phyloP scores from a whole-genome alignment of 805 yeast species.

The Kazachstania bromeliacearum region DNA sequence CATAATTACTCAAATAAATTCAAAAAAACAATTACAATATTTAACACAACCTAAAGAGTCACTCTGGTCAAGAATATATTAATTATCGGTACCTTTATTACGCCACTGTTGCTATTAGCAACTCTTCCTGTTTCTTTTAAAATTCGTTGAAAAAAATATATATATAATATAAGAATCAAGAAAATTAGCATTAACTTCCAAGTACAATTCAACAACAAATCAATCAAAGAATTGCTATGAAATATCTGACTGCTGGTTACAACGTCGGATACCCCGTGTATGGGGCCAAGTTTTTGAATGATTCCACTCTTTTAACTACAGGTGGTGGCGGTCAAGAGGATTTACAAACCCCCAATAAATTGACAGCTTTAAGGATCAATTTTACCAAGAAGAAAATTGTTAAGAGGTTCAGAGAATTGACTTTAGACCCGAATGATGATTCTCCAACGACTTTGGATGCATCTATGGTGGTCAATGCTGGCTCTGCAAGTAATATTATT shows the following conservation, averaged over 20 bases:
- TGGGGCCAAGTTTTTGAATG: conserved; percentile 61
- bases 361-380: conserved; percentile 55
- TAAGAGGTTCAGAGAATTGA: conserved; percentile 55
- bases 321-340: conserved; percentile 97
- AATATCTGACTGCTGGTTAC: conserved; percentile 17
- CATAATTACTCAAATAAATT: no score
- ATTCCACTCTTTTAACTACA: conserved; percentile 54
- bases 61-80: no score
- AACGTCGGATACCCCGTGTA: conserved; percentile 67
- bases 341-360: conserved; percentile 78
- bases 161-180: no score
- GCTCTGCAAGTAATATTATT: conserved; percentile 34
- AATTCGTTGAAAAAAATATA: no score
- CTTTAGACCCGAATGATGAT: conserved; percentile 58
- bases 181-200: no score
- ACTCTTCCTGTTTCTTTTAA: no score
- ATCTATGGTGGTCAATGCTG: not conserved
- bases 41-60: no score
- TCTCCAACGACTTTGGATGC: conserved; percentile 78
- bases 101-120: no score
- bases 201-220: no score
- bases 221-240: conserved; percentile 19
- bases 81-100: no score
- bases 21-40: no score
- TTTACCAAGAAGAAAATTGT: conserved; percentile 39